phyloP scores from a whole-genome alignment of 352 stramenopile genomes.

The Peronospora belbahrii region DNA sequence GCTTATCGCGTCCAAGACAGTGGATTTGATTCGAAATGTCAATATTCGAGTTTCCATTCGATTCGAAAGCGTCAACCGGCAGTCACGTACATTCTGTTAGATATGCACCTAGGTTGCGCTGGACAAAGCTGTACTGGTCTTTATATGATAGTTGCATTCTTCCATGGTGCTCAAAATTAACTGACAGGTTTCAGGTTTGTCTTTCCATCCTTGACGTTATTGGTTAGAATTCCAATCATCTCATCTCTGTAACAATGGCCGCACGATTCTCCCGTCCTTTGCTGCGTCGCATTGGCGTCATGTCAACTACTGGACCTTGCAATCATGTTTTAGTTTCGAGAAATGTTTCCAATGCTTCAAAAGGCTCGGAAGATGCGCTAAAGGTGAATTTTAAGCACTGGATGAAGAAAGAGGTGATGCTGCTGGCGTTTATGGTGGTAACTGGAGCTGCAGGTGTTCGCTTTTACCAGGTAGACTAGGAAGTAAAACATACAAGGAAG shows the following conservation, averaged over 20 bases:
- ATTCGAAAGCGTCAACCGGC: constrained; percentile 6
- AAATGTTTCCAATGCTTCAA: constrained; percentile 17
- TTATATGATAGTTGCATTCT: too few relatives aligned
- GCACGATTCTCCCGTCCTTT: constrained; percentile 14
- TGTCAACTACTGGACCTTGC: background rate
- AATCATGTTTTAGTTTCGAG: background rate
- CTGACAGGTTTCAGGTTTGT: too few relatives aligned
- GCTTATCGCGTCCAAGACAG: constrained; percentile 11
- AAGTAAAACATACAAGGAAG: background rate
- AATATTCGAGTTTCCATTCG: background rate
- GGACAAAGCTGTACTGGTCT: too few relatives aligned
- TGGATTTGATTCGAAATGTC: constrained; percentile 5
- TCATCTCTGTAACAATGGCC: too few relatives aligned
- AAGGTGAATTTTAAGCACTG: constrained; percentile 62
- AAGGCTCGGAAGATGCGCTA: constrained; percentile 32
- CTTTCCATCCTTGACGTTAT: too few relatives aligned
- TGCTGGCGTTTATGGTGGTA: constrained; percentile 41
- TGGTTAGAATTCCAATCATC: too few relatives aligned
- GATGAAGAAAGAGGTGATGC: constrained; percentile 38
- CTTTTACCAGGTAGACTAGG: constrained; percentile 45
- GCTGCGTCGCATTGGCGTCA: constrained; percentile 3
- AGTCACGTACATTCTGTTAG: too few relatives aligned
- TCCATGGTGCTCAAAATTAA: too few relatives aligned
- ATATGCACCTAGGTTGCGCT: too few relatives aligned
- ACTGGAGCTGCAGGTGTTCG: constrained; percentile 46